Evolutionary conservation across 108 stramenopile species (phyloP), one percentile per base, ranked within the genome.

Genomic region (Cyclotella baltica): DNA sequence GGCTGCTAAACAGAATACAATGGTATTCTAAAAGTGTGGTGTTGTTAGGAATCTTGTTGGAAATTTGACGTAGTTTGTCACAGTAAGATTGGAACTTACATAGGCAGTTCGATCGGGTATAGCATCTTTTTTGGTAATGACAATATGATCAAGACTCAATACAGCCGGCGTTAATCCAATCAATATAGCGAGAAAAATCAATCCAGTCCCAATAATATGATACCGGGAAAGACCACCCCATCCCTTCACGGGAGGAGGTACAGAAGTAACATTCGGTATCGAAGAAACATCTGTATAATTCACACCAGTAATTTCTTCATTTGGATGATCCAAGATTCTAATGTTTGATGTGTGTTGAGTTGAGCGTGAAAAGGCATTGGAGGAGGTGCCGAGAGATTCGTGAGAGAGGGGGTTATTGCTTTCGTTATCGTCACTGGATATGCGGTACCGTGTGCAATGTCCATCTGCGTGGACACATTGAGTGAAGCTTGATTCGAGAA

Each of bases 401-500:
- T 47, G 52, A 0, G 70, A 56, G 5, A 46, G 23, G 38, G 33
- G 48, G 48, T 51, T 52, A 18, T 51, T 72, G 19, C 67, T 59
- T 33, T 66, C 71, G 23, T 55, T 51, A 43, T 37, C 51, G 9
- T 78, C 48, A 47, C 19, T 23, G 15, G 68, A 36, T 57, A 31
- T 23, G 34, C 66, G 83, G 48, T 71, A 72, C 0, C 55, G 33
- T 9, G 67, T 66, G 55, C 86, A 82, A 22, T 56, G 67, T 20
- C 93, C 90, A 69, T 90, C 90, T 11, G 90, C 85, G 63, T 91
- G 89, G 20, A 87, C 83, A 38, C 87, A 83, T 53, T 95, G 90
- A 0, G 88, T 86, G 46, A 95, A 73, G 23, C 80, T 81, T 36
- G 0, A 23, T 40, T 33, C 13, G 10, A 36, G 20, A 29, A n/a